These are phyloP conservation scores for Daldinia grandis DNA, from an alignment of 495 filamentous ascomycete genomes.

Conservation along the genomic window DNA sequence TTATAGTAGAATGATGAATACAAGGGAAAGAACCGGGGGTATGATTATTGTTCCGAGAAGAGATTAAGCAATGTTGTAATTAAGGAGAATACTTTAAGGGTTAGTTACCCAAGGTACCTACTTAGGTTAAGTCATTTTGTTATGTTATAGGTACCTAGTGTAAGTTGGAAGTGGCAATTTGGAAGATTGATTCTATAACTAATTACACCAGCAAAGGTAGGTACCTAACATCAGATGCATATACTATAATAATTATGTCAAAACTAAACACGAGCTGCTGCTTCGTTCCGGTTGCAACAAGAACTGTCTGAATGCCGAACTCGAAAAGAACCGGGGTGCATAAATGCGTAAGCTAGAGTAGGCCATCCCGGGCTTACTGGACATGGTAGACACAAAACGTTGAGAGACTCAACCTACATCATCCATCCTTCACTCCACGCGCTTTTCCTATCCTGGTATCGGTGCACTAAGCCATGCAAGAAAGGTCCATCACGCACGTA, in stretches of 20 bases:
- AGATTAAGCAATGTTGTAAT: neutral
- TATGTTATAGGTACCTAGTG: too few relatives aligned
- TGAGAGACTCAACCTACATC: slow-evolving; percentile 18
- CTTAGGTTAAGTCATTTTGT: too few relatives aligned
- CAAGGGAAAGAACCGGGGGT: neutral
- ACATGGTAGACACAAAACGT: neutral
- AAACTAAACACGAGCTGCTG: neutral
- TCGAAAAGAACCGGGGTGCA: slow-evolving; percentile 1
- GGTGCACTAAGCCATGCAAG: slow-evolving; percentile 32
- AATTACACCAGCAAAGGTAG: too few relatives aligned
- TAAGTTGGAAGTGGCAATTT: neutral
- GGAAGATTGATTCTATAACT: neutral
- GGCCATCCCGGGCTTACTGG: neutral
- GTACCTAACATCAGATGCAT: too few relatives aligned
- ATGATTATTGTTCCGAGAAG: neutral
- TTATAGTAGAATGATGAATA: neutral
- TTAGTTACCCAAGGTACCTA: too few relatives aligned
- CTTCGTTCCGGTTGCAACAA: neutral
- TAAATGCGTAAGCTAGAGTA: neutral
- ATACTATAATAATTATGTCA: neutral
- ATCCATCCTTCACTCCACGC: slow-evolving; percentile 32
- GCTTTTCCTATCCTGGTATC: slow-evolving; percentile 23
- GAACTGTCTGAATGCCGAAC: neutral
- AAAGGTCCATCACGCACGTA: slow-evolving; percentile 30
- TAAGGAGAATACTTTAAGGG: neutral